These are phyloP conservation scores for Boletus huronensis DNA, from an alignment of 768 basidiomycete genomes.

Conservation along the genomic window DNA sequence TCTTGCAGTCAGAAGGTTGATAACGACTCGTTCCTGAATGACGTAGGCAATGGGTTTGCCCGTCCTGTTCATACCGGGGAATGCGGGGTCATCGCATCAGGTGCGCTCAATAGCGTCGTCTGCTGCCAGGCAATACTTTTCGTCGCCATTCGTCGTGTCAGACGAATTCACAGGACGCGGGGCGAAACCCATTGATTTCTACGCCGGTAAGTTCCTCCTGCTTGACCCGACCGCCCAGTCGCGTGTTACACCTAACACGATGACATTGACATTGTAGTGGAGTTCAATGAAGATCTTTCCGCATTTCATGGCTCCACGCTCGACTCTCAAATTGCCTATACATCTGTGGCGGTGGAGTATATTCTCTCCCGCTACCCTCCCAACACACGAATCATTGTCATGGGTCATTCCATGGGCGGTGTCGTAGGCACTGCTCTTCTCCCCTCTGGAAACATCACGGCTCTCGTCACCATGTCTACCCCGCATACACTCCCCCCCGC, in stretches of 20 bases:
- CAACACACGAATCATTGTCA: conserved; percentile 62
- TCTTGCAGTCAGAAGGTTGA: neutral
- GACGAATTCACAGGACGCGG: conserved; percentile 46
- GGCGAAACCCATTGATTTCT: conserved; percentile 74
- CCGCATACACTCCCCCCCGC: conserved; percentile 88
- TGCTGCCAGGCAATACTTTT: conserved; percentile 75
- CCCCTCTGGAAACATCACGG: conserved; percentile 60
- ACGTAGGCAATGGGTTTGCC: conserved; percentile 54
- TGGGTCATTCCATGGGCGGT: conserved; percentile 99
- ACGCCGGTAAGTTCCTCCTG: conserved; percentile 55
- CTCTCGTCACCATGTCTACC: conserved; percentile 94
- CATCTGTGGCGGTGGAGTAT: conserved; percentile 65
- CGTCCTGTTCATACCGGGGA: conserved; percentile 96
- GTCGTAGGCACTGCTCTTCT: conserved; percentile 81
- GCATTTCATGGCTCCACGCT: conserved; percentile 92
- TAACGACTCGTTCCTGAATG: neutral
- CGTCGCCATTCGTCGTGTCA: conserved; percentile 53
- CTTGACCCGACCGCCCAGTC: neutral
- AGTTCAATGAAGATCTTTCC: conserved; percentile 96
- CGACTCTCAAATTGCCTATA: conserved; percentile 74
- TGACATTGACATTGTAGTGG: conserved; percentile 49
- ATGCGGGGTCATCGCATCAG: conserved; percentile 93
- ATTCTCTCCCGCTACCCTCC: conserved; percentile 75
- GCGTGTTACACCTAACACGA: neutral
- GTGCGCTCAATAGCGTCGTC: conserved; percentile 94